Evolutionary conservation across 1,139 yeast genomes (phyloP).

Genomic region (Suhomyces bokatorum): DNA sequence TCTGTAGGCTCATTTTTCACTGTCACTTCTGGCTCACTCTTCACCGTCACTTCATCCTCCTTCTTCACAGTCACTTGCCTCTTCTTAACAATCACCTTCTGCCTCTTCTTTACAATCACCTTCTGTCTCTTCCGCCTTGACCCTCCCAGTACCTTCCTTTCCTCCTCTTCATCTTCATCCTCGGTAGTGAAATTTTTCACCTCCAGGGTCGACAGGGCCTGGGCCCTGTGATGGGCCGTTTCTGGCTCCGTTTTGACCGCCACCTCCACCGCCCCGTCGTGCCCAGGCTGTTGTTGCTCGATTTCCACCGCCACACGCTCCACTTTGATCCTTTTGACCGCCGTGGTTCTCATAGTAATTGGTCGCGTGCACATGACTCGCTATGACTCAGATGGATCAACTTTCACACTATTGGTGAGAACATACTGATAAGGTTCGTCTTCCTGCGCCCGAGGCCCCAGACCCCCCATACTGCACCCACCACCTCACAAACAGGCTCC

Average conservation of each 20-base stretch:
- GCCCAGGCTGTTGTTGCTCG: not conserved
- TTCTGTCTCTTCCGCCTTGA: not conserved
- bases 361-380: slow-evolving; percentile 9
- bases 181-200: too few species aligned
- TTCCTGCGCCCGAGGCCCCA: too few species aligned
- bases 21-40: too few species aligned
- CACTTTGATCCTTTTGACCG: slow-evolving; percentile 5
- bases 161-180: too few species aligned
- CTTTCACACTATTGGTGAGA: not conserved
- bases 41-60: not conserved
- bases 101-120: not conserved
- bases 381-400: slow-evolving; percentile 11
- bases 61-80: not conserved
- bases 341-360: slow-evolving; percentile 1
- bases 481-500: too few species aligned
- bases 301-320: not conserved
- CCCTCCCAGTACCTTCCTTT: not conserved
- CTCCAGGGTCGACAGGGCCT: too few species aligned
- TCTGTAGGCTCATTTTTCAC: too few species aligned
- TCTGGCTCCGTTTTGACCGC: not conserved
- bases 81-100: not conserved
- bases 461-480: too few species aligned
- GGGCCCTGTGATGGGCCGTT: too few species aligned
- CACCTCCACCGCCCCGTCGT: not conserved
- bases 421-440: not conserved